These are phyloP conservation scores for Cladosporium colombiae DNA, from an alignment of 2,329 filamentous ascomycete species.

Conservation along the genomic window DNA sequence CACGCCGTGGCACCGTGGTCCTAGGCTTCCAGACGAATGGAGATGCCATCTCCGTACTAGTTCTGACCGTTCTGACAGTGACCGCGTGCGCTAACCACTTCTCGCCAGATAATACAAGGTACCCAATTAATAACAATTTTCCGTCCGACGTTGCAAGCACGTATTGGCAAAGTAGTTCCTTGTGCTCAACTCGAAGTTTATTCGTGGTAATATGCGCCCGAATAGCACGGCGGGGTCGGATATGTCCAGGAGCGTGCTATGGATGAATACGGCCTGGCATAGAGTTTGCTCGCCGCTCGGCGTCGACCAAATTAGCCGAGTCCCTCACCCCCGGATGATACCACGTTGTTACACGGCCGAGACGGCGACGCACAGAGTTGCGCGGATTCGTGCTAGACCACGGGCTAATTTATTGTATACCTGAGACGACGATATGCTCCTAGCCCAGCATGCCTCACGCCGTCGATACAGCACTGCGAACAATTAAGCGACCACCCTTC, in stretches of 20 bases:
- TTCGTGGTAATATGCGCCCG: conserved; percentile 3
- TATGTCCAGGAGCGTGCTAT: neutral
- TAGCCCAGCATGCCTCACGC: neutral
- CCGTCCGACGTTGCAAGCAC: conserved; percentile 1
- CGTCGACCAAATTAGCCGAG: conserved; percentile 12
- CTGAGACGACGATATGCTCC: conserved; percentile 15
- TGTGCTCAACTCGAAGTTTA: neutral
- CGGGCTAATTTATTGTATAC: conserved; percentile 11
- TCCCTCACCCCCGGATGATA: neutral
- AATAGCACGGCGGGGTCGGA: neutral
- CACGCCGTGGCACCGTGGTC: conserved; percentile 2
- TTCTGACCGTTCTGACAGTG: neutral
- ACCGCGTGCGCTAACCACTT: neutral
- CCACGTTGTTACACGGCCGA: conserved; percentile 2
- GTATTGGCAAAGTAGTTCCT: neutral
- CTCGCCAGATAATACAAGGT: neutral
- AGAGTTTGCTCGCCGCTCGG: neutral
- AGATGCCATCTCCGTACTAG: conserved; percentile 14
- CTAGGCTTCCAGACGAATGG: conserved; percentile 3
- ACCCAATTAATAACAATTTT: conserved; percentile 14
- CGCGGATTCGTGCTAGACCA: neutral
- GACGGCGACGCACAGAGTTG: neutral
- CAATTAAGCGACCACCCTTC: conserved; percentile 13
- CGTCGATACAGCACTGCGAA: neutral
- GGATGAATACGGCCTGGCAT: conserved; percentile 2